Percentiles rank a stretch among this genome's conserved stretches.
Evolutionary conservation across 2,329 filamentous ascomycete species (phyloP).

Genomic region (Sphaerulina vaccinii): DNA sequence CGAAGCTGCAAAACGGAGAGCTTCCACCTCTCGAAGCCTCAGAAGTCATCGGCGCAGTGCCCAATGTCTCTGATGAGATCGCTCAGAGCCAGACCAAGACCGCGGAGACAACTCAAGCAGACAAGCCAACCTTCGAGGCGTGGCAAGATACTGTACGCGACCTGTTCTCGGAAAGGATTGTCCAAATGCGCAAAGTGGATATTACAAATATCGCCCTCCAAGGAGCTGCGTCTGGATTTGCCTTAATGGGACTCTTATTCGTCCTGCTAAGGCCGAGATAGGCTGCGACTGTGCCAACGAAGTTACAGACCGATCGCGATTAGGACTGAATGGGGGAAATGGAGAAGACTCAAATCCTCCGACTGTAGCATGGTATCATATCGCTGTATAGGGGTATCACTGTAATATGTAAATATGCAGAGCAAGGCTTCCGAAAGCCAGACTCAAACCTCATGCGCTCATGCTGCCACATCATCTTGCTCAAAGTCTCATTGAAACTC

Average conservation of each 20-base stretch:
- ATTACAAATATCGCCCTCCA: conserved; percentile 47
- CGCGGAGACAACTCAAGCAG: conserved; percentile 1
- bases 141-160: conserved; percentile 30
- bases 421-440: background rate
- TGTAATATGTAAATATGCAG: background rate
- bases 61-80: conserved; percentile 2
- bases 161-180: conserved; percentile 45
- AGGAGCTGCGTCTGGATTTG: conserved; percentile 44
- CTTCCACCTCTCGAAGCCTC: conserved; percentile 28
- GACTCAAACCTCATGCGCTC: too few relatives aligned
- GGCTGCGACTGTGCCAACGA: too few relatives aligned
- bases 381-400: conserved; percentile 12
- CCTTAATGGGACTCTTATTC: conserved; percentile 38
- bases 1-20: conserved; percentile 18
- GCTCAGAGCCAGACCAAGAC: background rate
- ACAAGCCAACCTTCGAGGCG: conserved; percentile 13
- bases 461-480: too few relatives aligned
- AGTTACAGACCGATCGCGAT: too few relatives aligned
- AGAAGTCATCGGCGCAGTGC: conserved; percentile 18
- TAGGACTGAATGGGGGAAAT: too few relatives aligned
- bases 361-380: too few relatives aligned
- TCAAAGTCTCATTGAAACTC: conserved; percentile 62
- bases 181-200: conserved; percentile 48
- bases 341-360: too few relatives aligned
- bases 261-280: conserved; percentile 36